Base-by-base conservation (phyloP, 2,329 filamentous ascomycete genomes). In the Phialemonium atrogriseum region DNA sequence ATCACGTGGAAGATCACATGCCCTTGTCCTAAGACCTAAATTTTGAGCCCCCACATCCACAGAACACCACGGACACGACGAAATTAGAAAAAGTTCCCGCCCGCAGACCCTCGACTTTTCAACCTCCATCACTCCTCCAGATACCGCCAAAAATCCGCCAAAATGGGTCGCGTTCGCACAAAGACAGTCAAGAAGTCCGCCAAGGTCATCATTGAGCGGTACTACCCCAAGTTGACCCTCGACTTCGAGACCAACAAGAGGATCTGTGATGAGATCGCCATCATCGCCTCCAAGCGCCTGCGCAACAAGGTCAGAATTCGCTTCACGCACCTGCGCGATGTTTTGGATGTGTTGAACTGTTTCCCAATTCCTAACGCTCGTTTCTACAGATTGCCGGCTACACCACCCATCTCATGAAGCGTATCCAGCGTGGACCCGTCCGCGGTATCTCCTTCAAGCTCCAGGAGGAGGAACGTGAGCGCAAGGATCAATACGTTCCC, bases 391-490 rank as follows among this genome's bases (percentile, higher is more conserved):
- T 94, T 73, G 88, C 91, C 59, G 91, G 91, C 57, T 96, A 94
- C 80, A 94, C 89, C 56, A 96, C 91, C 50, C 87, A 94, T 64
- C 66, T 93, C 69, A 98, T 98, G 93, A 96, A 96, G 82, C 91
- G 91, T 70, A 98, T 98, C 56, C 91, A 96, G 77, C 87, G 91
- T 66, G 91, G 91, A 49, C 91, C 91, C 49, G 91, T 98, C 68
- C 93, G 91, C 57, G 91, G 91, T 76, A 98, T 98, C 72, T 98
- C 93, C 68, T 98, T 98, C 88, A 98, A 98, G 80, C 85, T 98
- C 42, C 91, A 98, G 74, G 91, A 98, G 76, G 91, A 98, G 77
- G 91, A 98, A 82, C 86, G 91, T 78, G 91, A 98, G 75, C 84
- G 91, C 66, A 98, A 98, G 84, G 91, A 98, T 76, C 91, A 98